Evolutionary conservation across 2,329 filamentous ascomycete species (phyloP).

Genomic region (Colletotrichum sp.): DNA sequence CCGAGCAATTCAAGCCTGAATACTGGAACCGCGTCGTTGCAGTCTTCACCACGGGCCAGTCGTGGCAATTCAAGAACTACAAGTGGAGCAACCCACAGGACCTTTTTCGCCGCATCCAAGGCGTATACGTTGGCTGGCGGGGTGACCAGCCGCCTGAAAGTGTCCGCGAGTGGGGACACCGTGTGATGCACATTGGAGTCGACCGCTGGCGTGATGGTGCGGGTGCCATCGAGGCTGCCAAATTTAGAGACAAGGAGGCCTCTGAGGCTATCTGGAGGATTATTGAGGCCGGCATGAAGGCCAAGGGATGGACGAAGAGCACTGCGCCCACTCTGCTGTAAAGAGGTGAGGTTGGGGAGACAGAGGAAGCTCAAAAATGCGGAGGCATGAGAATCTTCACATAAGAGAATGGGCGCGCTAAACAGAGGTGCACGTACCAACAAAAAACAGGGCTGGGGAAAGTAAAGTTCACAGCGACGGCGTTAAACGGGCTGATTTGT

Average conservation of each 20-base stretch:
- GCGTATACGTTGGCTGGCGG: conserved; percentile 90
- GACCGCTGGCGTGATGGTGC: conserved; percentile 77
- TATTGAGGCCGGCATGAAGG: conserved; percentile 87
- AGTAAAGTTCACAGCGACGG: conserved; percentile 16
- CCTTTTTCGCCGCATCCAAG: conserved; percentile 86
- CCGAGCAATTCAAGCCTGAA: conserved; percentile 95
- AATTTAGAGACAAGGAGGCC: conserved; percentile 89
- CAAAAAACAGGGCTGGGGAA: conserved; percentile 15
- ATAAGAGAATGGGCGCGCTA: background rate
- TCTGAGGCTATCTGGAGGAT: conserved; percentile 92
- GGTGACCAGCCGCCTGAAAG: conserved; percentile 80
- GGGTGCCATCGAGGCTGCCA: conserved; percentile 53
- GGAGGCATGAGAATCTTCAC: background rate
- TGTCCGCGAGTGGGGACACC: conserved; percentile 84
- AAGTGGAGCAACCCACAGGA: conserved; percentile 92
- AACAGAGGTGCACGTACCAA: background rate
- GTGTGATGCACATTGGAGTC: conserved; percentile 79
- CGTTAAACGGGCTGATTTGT: conserved; percentile 10
- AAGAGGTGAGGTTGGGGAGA: background rate
- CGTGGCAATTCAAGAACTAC: conserved; percentile 99
- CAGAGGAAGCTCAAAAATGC: background rate
- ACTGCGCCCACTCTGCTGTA: conserved; percentile 55
- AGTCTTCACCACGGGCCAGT: conserved; percentile 96
- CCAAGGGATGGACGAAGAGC: conserved; percentile 81
- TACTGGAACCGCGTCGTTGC: conserved; percentile 96